phyloP scores from a whole-genome alignment of 2,329 filamentous ascomycete species.

The Aspergillus ochraceoroseus region DNA sequence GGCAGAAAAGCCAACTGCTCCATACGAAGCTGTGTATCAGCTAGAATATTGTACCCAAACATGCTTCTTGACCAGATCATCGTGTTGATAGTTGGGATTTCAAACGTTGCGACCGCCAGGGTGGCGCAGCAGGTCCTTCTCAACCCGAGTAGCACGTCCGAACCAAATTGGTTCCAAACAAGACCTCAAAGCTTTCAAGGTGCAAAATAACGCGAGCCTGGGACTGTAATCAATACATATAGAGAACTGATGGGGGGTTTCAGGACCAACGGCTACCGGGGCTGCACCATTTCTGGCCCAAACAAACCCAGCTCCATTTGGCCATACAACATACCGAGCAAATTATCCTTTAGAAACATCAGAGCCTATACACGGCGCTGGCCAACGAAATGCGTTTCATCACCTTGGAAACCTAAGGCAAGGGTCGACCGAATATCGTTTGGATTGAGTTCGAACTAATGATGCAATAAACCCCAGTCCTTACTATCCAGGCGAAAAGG shows the following conservation, averaged over 20 bases:
- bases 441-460: too few species aligned
- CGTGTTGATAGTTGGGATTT: neutral
- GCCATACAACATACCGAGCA: neutral
- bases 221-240: too few species aligned
- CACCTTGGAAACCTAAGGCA: neutral
- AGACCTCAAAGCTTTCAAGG: conserved; percentile 2
- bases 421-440: neutral
- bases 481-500: neutral
- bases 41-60: too few species aligned
- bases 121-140: neutral
- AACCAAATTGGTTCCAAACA: conserved; percentile 2
- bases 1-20: too few species aligned
- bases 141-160: neutral
- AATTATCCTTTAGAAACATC: conserved; percentile 1
- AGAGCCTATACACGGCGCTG: neutral
- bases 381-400: neutral
- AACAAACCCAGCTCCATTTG: conserved; percentile 1
- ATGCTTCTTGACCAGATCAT: too few species aligned
- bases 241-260: neutral
- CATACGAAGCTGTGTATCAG: too few species aligned
- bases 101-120: neutral
- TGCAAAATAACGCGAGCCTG: too few species aligned
- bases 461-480: neutral
- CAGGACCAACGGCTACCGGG: neutral
- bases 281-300: neutral